phyloP scores from a whole-genome alignment of 2,329 filamentous ascomycete genomes.

The Colletotrichum graminicola region DNA sequence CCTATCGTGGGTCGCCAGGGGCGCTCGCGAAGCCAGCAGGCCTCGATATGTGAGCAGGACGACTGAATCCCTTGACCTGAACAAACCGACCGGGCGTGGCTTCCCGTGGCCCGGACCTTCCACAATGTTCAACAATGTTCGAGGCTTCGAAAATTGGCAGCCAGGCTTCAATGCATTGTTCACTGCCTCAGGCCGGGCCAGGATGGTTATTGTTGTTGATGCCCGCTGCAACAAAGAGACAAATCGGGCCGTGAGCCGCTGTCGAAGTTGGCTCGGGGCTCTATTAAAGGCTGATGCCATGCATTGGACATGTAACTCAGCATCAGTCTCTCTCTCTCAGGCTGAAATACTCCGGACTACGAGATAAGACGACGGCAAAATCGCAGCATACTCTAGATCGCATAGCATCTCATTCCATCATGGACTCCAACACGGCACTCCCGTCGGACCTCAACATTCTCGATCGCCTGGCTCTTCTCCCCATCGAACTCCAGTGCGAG shows the following conservation, averaged over 20 bases:
- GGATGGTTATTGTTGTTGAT: not conserved
- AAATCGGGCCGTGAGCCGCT: not conserved
- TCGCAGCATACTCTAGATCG: not conserved
- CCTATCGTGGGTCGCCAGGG: not conserved
- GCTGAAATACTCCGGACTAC: too few relatives aligned
- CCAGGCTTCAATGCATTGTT: slow-evolving; percentile 28
- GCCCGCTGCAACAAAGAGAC: slow-evolving; percentile 19
- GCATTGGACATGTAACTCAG: too few relatives aligned
- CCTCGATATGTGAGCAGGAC: not conserved
- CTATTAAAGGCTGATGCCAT: slow-evolving; percentile 5
- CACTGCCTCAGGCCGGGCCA: not conserved
- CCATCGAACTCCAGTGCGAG: slow-evolving; percentile 30
- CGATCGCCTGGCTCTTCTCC: slow-evolving; percentile 25
- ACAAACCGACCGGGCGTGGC: not conserved
- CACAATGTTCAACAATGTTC: not conserved
- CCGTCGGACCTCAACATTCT: not conserved
- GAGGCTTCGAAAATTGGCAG: not conserved
- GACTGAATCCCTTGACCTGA: not conserved
- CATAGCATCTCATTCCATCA: not conserved
- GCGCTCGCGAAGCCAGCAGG: not conserved
- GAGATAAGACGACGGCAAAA: not conserved
- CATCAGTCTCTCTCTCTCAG: not conserved
- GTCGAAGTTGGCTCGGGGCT: not conserved
- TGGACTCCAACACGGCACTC: not conserved
- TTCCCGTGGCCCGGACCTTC: not conserved